Evolutionary conservation across 2,329 filamentous ascomycete species (phyloP).

Genomic region (Fusarium oligoseptatum): DNA sequence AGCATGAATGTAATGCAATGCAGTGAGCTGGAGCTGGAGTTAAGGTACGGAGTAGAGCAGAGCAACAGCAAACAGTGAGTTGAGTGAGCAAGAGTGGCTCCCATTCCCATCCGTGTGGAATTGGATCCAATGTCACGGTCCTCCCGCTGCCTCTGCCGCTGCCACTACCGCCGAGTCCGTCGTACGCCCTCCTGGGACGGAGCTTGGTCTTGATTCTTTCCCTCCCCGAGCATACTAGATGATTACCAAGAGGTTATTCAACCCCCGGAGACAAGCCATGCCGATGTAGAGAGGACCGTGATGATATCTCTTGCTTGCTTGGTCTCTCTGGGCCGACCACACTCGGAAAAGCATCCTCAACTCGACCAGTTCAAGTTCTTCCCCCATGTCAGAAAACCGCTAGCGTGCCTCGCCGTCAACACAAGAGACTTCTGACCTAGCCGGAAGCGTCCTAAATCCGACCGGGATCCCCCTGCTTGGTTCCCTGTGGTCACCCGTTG

Average conservation of each 20-base stretch:
- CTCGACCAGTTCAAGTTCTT: background rate
- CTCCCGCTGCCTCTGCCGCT: constrained; percentile 10
- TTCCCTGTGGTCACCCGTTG: constrained; percentile 17
- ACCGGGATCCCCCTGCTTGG: constrained; percentile 31
- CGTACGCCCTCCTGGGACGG: background rate
- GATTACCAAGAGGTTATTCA: background rate
- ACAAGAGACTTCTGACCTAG: constrained; percentile 29
- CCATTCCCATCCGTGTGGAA: background rate
- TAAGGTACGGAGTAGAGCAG: background rate
- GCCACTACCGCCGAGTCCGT: constrained; percentile 24
- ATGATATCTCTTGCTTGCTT: background rate
- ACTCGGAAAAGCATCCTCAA: background rate
- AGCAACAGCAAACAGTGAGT: background rate
- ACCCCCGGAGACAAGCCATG: background rate
- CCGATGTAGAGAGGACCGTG: background rate
- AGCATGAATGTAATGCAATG: background rate
- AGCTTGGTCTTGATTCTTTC: background rate
- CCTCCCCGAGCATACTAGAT: background rate
- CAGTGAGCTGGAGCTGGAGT: background rate
- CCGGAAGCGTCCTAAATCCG: constrained; percentile 42
- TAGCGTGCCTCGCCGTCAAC: constrained; percentile 35
- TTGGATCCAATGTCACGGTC: constrained; percentile 4
- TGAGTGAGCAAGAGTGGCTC: background rate
- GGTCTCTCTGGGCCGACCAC: background rate
- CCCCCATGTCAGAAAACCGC: constrained; percentile 27